Conservation (phyloP, 352 stramenopile species). For the Phytophthora ramorum region DNA sequence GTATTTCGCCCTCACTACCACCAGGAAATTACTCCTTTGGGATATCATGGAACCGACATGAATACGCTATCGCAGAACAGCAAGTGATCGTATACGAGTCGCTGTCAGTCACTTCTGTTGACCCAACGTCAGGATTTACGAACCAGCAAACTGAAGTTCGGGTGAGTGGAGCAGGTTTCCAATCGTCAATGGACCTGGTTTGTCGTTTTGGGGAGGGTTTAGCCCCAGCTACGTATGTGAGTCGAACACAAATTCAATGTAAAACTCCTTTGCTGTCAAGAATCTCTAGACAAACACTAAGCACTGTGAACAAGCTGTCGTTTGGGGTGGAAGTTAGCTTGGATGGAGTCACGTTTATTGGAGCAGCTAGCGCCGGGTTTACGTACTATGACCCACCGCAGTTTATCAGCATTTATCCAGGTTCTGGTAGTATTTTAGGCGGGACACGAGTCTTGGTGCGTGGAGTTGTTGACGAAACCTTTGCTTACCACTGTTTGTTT, state of each 20-base stretch:
- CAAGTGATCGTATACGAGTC: constrained; percentile 25
- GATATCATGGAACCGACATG: constrained; percentile 50
- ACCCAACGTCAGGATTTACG: constrained; percentile 26
- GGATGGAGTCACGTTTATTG: constrained; percentile 35
- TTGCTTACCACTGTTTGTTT: constrained; percentile 44
- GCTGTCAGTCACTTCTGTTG: constrained; percentile 30
- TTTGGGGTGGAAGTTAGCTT: constrained; percentile 38
- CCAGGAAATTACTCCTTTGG: constrained; percentile 42
- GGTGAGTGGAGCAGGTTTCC: constrained; percentile 40
- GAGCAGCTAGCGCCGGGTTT: constrained; percentile 17
- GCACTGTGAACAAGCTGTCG: background rate
- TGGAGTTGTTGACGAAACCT: constrained; percentile 28
- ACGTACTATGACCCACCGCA: constrained; percentile 25
- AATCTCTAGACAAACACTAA: background rate
- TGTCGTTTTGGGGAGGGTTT: constrained; percentile 40
- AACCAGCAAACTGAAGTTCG: constrained; percentile 20
- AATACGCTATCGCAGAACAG: constrained; percentile 12
- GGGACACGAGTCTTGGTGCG: constrained; percentile 28
- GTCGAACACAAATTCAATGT: constrained; percentile 36
- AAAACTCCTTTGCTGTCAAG: constrained; percentile 9
- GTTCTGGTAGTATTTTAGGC: constrained; percentile 30
- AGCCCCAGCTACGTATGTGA: constrained; percentile 28
- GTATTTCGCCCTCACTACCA: constrained; percentile 22
- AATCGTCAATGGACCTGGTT: constrained; percentile 6
- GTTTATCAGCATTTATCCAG: constrained; percentile 30